Percentiles rank a stretch among this genome's conserved stretches.
These are phyloP conservation scores for Trichoderma simmonsii DNA, from an alignment of 2,329 filamentous ascomycete genomes.

Conservation along the genomic window DNA sequence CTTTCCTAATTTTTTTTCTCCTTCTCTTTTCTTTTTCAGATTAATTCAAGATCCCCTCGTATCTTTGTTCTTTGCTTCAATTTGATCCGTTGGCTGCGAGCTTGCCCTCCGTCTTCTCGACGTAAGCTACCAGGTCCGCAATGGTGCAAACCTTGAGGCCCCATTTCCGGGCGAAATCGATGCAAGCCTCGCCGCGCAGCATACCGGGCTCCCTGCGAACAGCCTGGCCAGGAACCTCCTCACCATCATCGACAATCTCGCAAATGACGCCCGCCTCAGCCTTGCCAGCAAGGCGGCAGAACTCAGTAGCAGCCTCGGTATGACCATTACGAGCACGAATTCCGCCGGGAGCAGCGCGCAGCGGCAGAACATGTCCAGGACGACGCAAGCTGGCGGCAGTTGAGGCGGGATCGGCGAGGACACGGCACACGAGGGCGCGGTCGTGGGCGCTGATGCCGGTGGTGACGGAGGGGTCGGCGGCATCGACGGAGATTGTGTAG, in stretches of 20 bases:
- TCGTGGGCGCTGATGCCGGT: slow-evolving; percentile 92
- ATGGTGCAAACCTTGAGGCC: slow-evolving; percentile 94
- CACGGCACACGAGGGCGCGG: slow-evolving; percentile 75
- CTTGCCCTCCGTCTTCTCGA: slow-evolving; percentile 72
- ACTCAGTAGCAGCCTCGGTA: slow-evolving; percentile 89
- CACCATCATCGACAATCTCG: slow-evolving; percentile 86
- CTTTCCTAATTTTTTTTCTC: neutral
- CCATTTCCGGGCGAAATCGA: slow-evolving; percentile 84
- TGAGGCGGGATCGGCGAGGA: slow-evolving; percentile 65
- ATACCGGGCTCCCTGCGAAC: slow-evolving; percentile 71
- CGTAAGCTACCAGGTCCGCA: slow-evolving; percentile 76
- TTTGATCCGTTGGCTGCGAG: slow-evolving; percentile 37
- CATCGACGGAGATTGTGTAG: slow-evolving; percentile 88
- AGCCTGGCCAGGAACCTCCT: slow-evolving; percentile 64
- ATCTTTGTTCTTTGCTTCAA: neutral
- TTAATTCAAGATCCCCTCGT: neutral
- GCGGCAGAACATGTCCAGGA: slow-evolving; percentile 86
- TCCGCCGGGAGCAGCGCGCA: slow-evolving; percentile 75
- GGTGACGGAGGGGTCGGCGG: slow-evolving; percentile 66
- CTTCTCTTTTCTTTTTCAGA: neutral
- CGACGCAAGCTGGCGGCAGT: slow-evolving; percentile 65
- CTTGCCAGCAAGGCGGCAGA: slow-evolving; percentile 83
- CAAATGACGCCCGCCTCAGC: slow-evolving; percentile 76
- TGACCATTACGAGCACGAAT: slow-evolving; percentile 79
- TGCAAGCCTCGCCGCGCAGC: slow-evolving; percentile 85